Evolutionary conservation across 352 stramenopile species (phyloP), one percentile per base, ranked within the genome.

Genomic region (Blastocystis sp.): DNA sequence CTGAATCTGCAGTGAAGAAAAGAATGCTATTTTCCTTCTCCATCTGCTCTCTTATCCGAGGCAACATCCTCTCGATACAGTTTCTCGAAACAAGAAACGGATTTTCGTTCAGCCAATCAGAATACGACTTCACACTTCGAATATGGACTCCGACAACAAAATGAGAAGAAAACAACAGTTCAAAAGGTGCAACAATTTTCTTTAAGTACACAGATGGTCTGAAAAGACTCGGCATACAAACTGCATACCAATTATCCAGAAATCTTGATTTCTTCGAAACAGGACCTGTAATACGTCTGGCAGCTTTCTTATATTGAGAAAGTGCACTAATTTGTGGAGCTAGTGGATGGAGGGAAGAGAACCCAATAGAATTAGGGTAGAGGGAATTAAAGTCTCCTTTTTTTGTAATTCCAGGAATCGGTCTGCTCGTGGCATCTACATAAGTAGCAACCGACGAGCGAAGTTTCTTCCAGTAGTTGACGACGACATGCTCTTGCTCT

Each of bases 221-320:
- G 55, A 85, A 85, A n/a, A 85, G 20, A 45, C 73, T 85, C 4
- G 53, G 45, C 2, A 68, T 30, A 45, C 73, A 85, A 47, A 66
- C 47, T 20, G 26, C 73, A 34, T 85, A 85, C 73, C 73, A 85
- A 9, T 45, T 37, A 16, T 62, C 47, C 37, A 34, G 30, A 34
- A 34, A 34, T 34, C 30, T 34, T 34, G 30, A 34, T 34, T 34
- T 34, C 30, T 34, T 34, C 30, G 30, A 34, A 34, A 34, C 30
- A 34, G 30, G 30, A 34, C 30, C 30, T 34, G 30, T 34, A 34
- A 34, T 34, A 34, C 30, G 30, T 34, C 30, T 34, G 1, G 30
- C 30, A 1, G 43, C 41, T 16, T 8, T 81, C 5, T 45, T 20
- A 24, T 34, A 63, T 7, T 45, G 47, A 11, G 11, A 11, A 3